phyloP scores from a whole-genome alignment of 805 yeast species.

The Ogataea degrootiae region DNA sequence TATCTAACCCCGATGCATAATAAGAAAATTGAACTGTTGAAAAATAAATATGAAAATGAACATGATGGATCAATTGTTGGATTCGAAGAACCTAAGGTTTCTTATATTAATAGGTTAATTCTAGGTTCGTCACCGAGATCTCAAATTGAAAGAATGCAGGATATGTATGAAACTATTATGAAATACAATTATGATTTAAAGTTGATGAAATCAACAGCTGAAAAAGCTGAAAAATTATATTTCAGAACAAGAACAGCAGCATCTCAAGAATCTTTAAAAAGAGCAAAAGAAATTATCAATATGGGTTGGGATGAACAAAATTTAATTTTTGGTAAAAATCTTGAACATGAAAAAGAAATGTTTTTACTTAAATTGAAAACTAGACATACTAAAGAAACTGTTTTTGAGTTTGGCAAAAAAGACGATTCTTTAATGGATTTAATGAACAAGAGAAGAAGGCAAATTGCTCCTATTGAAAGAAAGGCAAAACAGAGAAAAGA shows the following conservation, averaged over 20 bases:
- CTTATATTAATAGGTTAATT: constrained; percentile 72
- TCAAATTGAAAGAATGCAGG: constrained; percentile 66
- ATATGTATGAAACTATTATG: constrained; percentile 59
- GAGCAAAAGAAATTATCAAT: constrained; percentile 71
- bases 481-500: constrained; percentile 68
- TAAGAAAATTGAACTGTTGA: constrained; percentile 49
- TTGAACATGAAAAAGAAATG: constrained; percentile 65
- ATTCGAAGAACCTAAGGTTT: constrained; percentile 51
- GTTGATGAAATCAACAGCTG: constrained; percentile 63
- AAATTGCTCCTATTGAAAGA: constrained; percentile 73
- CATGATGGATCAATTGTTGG: constrained; percentile 20
- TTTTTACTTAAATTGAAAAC: constrained; percentile 70
- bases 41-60: constrained; percentile 39
- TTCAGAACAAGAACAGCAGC: constrained; percentile 84
- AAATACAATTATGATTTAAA: constrained; percentile 63
- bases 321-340: constrained; percentile 69
- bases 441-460: constrained; percentile 83
- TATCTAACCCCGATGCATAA: constrained; percentile 66
- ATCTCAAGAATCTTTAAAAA: constrained; percentile 75
- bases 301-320: constrained; percentile 90
- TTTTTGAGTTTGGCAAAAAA: constrained; percentile 77
- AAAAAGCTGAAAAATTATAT: constrained; percentile 84
- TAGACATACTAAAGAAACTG: constrained; percentile 79
- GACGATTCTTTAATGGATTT: constrained; percentile 70
- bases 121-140: constrained; percentile 78